Percentiles rank a stretch among this genome's conserved stretches.
Conservation (phyloP, 305 asterid genomes). For the Vinca major region DNA sequence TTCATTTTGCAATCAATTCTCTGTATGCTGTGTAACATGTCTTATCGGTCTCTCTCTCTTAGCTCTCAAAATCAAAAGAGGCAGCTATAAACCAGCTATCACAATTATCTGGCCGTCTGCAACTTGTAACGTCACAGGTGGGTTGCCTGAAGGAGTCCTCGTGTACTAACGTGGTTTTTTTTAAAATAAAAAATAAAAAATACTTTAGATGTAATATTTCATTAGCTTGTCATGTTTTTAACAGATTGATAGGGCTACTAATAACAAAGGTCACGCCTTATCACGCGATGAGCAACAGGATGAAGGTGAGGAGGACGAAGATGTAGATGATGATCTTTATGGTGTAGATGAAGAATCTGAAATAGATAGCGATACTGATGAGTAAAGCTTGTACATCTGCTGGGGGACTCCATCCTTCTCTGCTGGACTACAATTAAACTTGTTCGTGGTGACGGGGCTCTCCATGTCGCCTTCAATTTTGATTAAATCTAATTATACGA, state of each 20-base stretch:
- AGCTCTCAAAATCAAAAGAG: constrained; percentile 57
- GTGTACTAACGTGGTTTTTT: background rate
- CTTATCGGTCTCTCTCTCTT: constrained; percentile 16
- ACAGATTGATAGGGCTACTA: constrained; percentile 60
- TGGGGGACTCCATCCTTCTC: background rate
- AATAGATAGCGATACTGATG: constrained; percentile 45
- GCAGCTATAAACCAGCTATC: constrained; percentile 44
- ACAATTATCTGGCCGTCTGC: constrained; percentile 85
- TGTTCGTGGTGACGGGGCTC: constrained; percentile 3
- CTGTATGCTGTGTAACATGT: background rate
- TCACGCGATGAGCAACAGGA: constrained; percentile 29
- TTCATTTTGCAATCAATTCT: background rate
- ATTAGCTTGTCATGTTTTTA: background rate
- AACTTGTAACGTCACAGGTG: constrained; percentile 83
- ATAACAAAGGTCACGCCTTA: constrained; percentile 20
- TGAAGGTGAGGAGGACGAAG: constrained; percentile 72
- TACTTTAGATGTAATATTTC: background rate
- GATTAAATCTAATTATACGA: background rate
- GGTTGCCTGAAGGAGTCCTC: constrained; percentile 6
- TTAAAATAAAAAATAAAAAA: no score
- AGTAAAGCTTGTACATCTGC: constrained; percentile 23
- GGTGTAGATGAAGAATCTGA: constrained; percentile 64
- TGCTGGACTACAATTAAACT: background rate
- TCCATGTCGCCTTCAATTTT: constrained; percentile 8
- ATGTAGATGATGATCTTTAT: constrained; percentile 60